Conservation (phyloP, 2,329 filamentous ascomycete species). For the Alternaria longipes region DNA sequence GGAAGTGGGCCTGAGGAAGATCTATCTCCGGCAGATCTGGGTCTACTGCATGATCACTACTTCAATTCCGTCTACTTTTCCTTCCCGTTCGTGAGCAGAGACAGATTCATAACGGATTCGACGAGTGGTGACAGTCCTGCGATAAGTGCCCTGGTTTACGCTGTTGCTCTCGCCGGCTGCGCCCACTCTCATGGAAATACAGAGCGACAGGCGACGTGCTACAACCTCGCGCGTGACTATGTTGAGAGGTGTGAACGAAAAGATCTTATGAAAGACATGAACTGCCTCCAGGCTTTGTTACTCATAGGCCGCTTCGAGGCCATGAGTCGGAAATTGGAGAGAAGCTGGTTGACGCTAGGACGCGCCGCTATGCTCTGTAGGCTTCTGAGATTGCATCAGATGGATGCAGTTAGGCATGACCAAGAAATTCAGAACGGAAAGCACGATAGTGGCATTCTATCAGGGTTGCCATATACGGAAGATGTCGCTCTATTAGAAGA, state of each 20-base stretch:
- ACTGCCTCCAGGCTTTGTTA: background rate
- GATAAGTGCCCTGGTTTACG: conserved; percentile 1
- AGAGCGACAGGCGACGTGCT: background rate
- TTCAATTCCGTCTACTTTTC: background rate
- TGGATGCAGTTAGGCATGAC: background rate
- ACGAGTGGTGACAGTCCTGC: background rate
- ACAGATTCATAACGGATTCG: background rate
- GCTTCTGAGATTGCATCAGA: conserved; percentile 1
- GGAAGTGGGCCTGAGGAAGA: background rate
- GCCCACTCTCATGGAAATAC: background rate
- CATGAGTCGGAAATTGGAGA: conserved; percentile 5
- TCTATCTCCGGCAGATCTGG: background rate
- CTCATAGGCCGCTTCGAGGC: conserved; percentile 3
- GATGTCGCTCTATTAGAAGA: background rate
- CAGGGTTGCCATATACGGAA: background rate
- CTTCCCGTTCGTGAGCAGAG: conserved; percentile 7
- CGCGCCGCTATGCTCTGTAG: conserved; percentile 8
- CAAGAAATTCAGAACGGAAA: background rate
- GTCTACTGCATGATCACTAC: background rate
- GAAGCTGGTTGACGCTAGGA: conserved; percentile 5
- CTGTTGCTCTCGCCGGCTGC: conserved; percentile 7
- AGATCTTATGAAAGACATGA: background rate
- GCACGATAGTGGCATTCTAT: background rate
- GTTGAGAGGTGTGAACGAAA: conserved; percentile 4
- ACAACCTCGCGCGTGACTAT: background rate